Base-by-base conservation (phyloP, 345 rosid species). In the Pistacia integerrima region DNA sequence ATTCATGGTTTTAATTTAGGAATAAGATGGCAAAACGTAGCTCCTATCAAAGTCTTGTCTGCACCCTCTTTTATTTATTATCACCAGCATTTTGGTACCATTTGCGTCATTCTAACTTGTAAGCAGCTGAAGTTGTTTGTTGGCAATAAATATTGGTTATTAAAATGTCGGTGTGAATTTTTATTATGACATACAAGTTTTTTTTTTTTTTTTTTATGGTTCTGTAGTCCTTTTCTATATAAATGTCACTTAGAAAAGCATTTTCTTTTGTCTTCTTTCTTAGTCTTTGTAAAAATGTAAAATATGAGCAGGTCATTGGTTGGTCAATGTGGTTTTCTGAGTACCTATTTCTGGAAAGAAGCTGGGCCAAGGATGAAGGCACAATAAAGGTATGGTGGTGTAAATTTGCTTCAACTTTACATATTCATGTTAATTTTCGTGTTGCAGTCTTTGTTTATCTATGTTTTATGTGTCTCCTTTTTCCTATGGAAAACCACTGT, bases 301-400 rank as follows among this genome's bases (percentile, higher is more conserved):
- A 11, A 33, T 69, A 60, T 49, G 20, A 76, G 82, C 91, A 96
- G 99, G 94, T 96, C 75, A 88, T 96, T 74, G 99, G 99, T 54
- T 96, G 99, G 99, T 93, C 98, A 78, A 93, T 93, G 97, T 96
- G 98, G 99, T 96, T 96, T 89, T 93, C 99, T 8, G 99, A 90
- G 84, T 96, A 92, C 84, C 82, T 96, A 11, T 93, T 93, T 84
- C 88, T 93, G 69, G 98, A 93, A 82, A 90, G 99, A 79, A 93
- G 84, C 84, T 93, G 98, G 97, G 93, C 87, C 51, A 93, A 91
- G 84, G 99, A 96, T 86, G 96, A 92, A 87, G 82, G 63, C 76
- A 96, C 92, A 35, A 75, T 96, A 80, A 89, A 91, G 91, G 96
- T 90, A 72, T 70, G 66, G 55, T 38, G 56, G 22, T 62, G 12